Evolutionary conservation across 768 basidiomycete species (phyloP).

Genomic region (Cantharellus cinnabarinus): DNA sequence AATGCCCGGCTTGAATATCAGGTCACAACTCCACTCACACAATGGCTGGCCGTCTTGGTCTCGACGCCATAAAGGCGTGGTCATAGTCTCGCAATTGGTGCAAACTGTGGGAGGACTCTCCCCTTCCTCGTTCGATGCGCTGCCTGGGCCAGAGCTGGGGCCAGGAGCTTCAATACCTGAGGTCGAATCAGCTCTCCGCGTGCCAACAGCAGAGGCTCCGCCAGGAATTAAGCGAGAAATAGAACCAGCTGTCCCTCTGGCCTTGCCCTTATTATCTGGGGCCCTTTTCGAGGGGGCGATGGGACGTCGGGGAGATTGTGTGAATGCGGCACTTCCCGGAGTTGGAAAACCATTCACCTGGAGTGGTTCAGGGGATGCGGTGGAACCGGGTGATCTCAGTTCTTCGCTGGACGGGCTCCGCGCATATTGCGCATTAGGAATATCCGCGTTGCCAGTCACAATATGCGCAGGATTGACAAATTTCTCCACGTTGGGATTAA

Average conservation of each 20-base stretch:
- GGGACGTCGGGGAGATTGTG: too few species aligned
- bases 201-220: too few species aligned
- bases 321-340: neutral
- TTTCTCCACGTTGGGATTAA: too few species aligned
- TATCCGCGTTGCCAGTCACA: too few species aligned
- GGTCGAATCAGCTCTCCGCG: neutral
- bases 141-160: neutral
- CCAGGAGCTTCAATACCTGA: neutral
- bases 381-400: conserved; percentile 50
- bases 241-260: too few species aligned
- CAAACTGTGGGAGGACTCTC: conserved; percentile 65
- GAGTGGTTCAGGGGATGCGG: conserved; percentile 15
- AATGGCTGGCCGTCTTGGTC: conserved; percentile 86
- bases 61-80: conserved; percentile 81
- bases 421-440: conserved; percentile 27
- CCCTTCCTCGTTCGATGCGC: conserved; percentile 14
- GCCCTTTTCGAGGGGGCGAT: too few species aligned
- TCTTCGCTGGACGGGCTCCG: conserved; percentile 67
- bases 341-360: conserved; percentile 17
- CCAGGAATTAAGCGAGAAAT: too few species aligned
- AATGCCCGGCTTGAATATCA: neutral
- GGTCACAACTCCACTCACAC: conserved; percentile 29
- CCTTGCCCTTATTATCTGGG: too few species aligned
- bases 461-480: too few species aligned
- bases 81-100: conserved; percentile 89